Percentiles rank a stretch among this genome's conserved stretches.
phyloP scores from a whole-genome alignment of 2,329 filamentous ascomycete genomes.

The Calonectria ilicicola region DNA sequence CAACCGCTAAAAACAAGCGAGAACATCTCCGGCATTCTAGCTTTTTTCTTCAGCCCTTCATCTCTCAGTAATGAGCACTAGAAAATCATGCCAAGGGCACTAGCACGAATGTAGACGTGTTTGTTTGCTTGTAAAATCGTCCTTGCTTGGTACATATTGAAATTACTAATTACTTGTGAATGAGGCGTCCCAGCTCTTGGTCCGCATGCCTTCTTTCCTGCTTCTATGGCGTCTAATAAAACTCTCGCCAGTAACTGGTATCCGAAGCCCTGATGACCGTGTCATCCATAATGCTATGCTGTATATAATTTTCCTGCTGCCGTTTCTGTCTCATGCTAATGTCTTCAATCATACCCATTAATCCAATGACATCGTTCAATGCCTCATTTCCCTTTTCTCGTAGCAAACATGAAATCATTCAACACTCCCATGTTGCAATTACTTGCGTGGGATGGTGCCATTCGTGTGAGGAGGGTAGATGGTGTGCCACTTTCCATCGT shows the following conservation, averaged over 20 bases:
- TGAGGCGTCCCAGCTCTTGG: conserved; percentile 56
- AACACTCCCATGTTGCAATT: conserved; percentile 17
- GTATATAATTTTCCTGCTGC: conserved; percentile 25
- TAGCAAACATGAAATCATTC: conserved; percentile 13
- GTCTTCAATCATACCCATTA: conserved; percentile 5
- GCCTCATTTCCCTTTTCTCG: conserved; percentile 10
- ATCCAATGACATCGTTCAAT: conserved; percentile 3
- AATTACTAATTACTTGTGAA: conserved; percentile 42
- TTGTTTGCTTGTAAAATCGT: not conserved
- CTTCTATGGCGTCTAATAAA: conserved; percentile 29
- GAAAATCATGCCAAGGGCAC: not conserved
- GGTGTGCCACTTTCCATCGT: conserved; percentile 61
- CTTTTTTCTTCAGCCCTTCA: not conserved
- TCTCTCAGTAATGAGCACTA: not conserved
- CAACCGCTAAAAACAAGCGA: not conserved
- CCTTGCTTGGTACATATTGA: conserved; percentile 9
- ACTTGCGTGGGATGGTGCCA: conserved; percentile 42
- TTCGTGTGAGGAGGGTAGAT: conserved; percentile 60
- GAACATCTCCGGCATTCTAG: not conserved
- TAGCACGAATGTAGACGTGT: not conserved
- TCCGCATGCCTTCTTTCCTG: conserved; percentile 42
- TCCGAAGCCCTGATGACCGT: conserved; percentile 14
- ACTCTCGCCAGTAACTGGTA: conserved; percentile 18
- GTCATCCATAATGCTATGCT: conserved; percentile 15
- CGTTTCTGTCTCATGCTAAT: conserved; percentile 15